These are phyloP conservation scores for Entomortierella beljakovae DNA, from an alignment of 192 early-diverging fungal species.

Conservation along the genomic window DNA sequence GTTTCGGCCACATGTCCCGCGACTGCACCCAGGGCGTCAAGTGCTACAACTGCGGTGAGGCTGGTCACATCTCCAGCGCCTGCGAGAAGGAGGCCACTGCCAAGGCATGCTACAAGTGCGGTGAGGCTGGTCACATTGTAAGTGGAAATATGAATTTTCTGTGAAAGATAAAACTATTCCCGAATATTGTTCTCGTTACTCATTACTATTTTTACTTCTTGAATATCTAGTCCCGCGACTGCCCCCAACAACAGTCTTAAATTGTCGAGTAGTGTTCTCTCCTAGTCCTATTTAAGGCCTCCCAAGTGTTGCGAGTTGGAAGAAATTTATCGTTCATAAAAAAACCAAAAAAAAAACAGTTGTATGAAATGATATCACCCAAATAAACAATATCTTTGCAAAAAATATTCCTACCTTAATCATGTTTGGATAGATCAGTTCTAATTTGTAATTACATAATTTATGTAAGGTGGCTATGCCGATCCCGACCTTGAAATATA, in stretches of 20 bases:
- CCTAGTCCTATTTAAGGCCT: constrained; percentile 21
- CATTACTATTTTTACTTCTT: background rate
- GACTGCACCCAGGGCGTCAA: constrained; percentile 53
- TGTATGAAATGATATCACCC: background rate
- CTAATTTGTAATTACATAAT: no score
- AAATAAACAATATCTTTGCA: constrained; percentile 11
- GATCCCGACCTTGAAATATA: no score
- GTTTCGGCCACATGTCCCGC: constrained; percentile 53
- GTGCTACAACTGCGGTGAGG: constrained; percentile 59
- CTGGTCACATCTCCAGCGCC: constrained; percentile 54
- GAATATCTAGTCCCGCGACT: constrained; percentile 37
- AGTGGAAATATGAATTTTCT: background rate
- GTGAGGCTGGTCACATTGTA: constrained; percentile 63
- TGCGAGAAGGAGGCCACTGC: constrained; percentile 61
- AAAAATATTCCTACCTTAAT: no score
- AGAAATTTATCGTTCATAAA: constrained; percentile 4
- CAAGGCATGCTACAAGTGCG: constrained; percentile 69
- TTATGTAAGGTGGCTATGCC: no score
- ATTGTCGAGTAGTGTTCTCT: background rate
- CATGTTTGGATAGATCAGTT: no score
- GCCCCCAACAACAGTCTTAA: constrained; percentile 54
- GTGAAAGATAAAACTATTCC: background rate
- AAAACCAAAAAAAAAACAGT: no score
- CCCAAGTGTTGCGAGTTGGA: constrained; percentile 53
- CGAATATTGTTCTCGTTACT: background rate